Percentiles rank a stretch among this genome's conserved stretches.
These are phyloP conservation scores for Sclerotinia nivalis DNA, from an alignment of 2,329 filamentous ascomycete species.

Conservation along the genomic window DNA sequence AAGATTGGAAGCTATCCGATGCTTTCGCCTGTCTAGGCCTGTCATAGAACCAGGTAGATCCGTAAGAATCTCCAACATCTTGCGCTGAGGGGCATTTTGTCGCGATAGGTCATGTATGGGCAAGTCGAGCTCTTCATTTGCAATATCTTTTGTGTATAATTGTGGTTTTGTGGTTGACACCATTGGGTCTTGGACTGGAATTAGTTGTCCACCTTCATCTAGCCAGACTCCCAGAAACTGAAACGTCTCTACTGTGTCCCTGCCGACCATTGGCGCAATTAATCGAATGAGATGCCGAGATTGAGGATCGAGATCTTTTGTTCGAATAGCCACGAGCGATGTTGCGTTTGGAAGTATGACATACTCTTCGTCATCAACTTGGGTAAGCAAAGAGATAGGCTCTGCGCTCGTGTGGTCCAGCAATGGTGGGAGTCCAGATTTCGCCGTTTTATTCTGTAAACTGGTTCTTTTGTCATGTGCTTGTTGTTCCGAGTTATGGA, in stretches of 20 bases:
- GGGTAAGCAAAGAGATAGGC: conserved; percentile 35
- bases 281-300: conserved; percentile 32
- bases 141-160: neutral
- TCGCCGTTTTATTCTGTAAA: neutral
- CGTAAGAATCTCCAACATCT: conserved; percentile 41
- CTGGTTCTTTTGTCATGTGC: neutral
- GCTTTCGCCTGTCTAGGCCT: conserved; percentile 24
- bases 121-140: neutral
- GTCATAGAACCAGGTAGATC: conserved; percentile 37
- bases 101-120: neutral
- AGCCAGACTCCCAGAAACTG: conserved; percentile 37
- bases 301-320: conserved; percentile 26
- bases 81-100: conserved; percentile 20
- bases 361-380: conserved; percentile 37
- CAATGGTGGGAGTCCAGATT: conserved; percentile 22
- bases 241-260: conserved; percentile 29
- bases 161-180: neutral
- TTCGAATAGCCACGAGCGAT: conserved; percentile 29
- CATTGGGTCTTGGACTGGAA: conserved; percentile 23
- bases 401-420: conserved; percentile 28
- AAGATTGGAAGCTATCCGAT: conserved; percentile 20
- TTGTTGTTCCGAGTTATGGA: conserved; percentile 27
- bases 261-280: conserved; percentile 35
- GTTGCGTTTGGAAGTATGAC: conserved; percentile 34
- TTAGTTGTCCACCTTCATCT: conserved; percentile 30